A percentile compares a stretch with the other conserved stretches of the same genome.
These are phyloP conservation scores for Candida endomychidarum DNA, from an alignment of 805 yeast species.

Conservation along the genomic window DNA sequence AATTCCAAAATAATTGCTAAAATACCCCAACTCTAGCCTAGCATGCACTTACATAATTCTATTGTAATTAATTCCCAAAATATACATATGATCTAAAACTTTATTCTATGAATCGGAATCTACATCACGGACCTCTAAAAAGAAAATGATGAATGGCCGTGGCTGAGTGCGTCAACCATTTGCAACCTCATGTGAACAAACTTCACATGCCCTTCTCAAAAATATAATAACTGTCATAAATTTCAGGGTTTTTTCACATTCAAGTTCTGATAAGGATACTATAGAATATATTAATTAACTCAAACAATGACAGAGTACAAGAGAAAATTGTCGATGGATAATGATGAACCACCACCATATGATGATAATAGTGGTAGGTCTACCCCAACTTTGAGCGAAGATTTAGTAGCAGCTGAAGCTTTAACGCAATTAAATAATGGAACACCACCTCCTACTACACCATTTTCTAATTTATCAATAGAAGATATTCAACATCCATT, in stretches of 20 bases:
- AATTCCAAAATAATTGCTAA: too few relatives aligned
- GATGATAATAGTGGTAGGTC: slow-evolving; percentile 8
- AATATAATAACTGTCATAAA: slow-evolving; percentile 4
- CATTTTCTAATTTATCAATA: slow-evolving; percentile 10
- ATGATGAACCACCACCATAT: slow-evolving; percentile 14
- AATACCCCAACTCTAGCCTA: too few relatives aligned
- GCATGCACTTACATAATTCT: too few relatives aligned
- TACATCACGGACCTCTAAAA: too few relatives aligned
- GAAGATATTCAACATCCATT: slow-evolving; percentile 33
- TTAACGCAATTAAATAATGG: slow-evolving; percentile 33
- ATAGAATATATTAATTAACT: too few relatives aligned
- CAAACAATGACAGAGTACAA: slow-evolving; percentile 9
- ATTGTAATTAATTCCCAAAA: too few relatives aligned
- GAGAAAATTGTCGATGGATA: slow-evolving; percentile 10
- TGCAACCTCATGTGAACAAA: slow-evolving; percentile 1
- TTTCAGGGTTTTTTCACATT: slow-evolving; percentile 1
- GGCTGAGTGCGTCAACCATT: slow-evolving; percentile 1
- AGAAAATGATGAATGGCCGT: too few relatives aligned
- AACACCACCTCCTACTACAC: slow-evolving; percentile 14
- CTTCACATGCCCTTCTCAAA: slow-evolving; percentile 8
- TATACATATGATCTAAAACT: too few relatives aligned
- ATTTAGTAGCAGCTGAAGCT: slow-evolving; percentile 35
- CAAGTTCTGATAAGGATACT: background rate
- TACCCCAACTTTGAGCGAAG: slow-evolving; percentile 12
- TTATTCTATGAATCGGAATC: too few relatives aligned